Percentiles rank a stretch among this genome's conserved stretches.
These are phyloP conservation scores for Alternaria gaisen DNA, from an alignment of 2,329 filamentous ascomycete species.

Conservation along the genomic window DNA sequence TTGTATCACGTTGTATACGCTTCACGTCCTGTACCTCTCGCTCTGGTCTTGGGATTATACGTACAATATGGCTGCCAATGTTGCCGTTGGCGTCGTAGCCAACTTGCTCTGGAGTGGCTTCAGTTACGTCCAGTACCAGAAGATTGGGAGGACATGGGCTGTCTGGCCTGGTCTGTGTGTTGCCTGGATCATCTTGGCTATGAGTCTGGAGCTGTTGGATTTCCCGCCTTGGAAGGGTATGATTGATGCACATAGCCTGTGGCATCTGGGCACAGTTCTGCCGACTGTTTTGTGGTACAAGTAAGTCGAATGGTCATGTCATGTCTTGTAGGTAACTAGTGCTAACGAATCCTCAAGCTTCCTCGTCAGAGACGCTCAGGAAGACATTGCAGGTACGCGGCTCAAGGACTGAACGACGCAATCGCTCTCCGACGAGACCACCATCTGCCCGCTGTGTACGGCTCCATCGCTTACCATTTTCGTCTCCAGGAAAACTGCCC, in stretches of 20 bases:
- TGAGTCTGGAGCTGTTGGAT: slow-evolving; percentile 95
- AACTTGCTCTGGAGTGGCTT: slow-evolving; percentile 89
- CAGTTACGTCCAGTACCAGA: slow-evolving; percentile 76
- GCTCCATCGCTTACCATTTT: slow-evolving; percentile 31
- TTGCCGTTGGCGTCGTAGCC: slow-evolving; percentile 79
- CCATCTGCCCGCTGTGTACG: slow-evolving; percentile 6
- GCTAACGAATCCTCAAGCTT: slow-evolving; percentile 66
- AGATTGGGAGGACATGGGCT: slow-evolving; percentile 78
- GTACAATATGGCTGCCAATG: slow-evolving; percentile 98
- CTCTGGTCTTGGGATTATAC: slow-evolving; percentile 92
- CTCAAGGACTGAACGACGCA: slow-evolving; percentile 68
- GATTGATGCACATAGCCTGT: slow-evolving; percentile 92
- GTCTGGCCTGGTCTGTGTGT: slow-evolving; percentile 91
- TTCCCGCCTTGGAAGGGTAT: slow-evolving; percentile 85
- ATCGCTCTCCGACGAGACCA: slow-evolving; percentile 10
- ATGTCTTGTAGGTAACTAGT: not conserved
- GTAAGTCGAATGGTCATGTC: slow-evolving; percentile 65
- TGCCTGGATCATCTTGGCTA: slow-evolving; percentile 88
- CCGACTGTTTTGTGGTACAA: slow-evolving; percentile 94
- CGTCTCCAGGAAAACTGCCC: slow-evolving; percentile 32
- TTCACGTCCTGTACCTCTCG: slow-evolving; percentile 84
- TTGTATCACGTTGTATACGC: slow-evolving; percentile 74
- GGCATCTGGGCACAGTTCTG: slow-evolving; percentile 92
- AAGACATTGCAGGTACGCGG: slow-evolving; percentile 78
- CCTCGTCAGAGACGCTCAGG: slow-evolving; percentile 82